phyloP scores from a whole-genome alignment of 768 basidiomycete genomes.

The Russula ochroleuca region DNA sequence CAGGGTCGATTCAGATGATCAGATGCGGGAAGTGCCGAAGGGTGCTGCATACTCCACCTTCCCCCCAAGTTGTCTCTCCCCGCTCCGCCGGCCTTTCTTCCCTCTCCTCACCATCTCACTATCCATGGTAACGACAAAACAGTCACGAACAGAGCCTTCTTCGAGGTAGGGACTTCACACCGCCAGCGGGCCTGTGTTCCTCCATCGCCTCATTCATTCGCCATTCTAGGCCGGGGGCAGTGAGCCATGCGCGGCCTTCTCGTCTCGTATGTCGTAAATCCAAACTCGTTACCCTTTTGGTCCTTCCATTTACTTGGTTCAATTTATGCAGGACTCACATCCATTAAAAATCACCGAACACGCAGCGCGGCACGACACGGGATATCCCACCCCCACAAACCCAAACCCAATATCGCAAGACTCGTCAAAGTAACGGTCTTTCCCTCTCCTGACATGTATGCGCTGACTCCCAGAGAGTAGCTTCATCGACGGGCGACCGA shows the following conservation, averaged over 20 bases:
- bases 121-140: slow-evolving; percentile 23
- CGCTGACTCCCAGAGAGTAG: slow-evolving; percentile 10
- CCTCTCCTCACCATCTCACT: slow-evolving; percentile 13
- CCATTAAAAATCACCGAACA: slow-evolving; percentile 16
- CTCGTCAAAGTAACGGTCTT: slow-evolving; percentile 8
- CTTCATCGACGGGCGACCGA: slow-evolving; percentile 25
- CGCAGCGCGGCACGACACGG: slow-evolving; percentile 1
- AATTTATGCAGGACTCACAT: slow-evolving; percentile 8
- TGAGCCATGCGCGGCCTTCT: slow-evolving; percentile 17
- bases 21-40: slow-evolving; percentile 21
- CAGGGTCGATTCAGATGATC: slow-evolving; percentile 12
- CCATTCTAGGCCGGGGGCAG: slow-evolving; percentile 21
- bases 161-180: slow-evolving; percentile 18
- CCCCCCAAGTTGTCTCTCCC: slow-evolving; percentile 1
- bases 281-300: slow-evolving; percentile 4
- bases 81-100: slow-evolving; percentile 8
- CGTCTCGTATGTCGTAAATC: slow-evolving; percentile 21
- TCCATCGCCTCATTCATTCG: slow-evolving; percentile 20
- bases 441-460: background rate
- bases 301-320: slow-evolving; percentile 4
- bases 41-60: slow-evolving; percentile 2
- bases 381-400: slow-evolving; percentile 2
- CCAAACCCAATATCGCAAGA: too few relatives aligned
- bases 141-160: slow-evolving; percentile 11
- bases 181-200: slow-evolving; percentile 5